A percentile compares a stretch with the other conserved stretches of the same genome.
Evolutionary conservation across 1,284 basidiomycete genomes (phyloP).

Genomic region (Pseudozyma tsukubaensis): DNA sequence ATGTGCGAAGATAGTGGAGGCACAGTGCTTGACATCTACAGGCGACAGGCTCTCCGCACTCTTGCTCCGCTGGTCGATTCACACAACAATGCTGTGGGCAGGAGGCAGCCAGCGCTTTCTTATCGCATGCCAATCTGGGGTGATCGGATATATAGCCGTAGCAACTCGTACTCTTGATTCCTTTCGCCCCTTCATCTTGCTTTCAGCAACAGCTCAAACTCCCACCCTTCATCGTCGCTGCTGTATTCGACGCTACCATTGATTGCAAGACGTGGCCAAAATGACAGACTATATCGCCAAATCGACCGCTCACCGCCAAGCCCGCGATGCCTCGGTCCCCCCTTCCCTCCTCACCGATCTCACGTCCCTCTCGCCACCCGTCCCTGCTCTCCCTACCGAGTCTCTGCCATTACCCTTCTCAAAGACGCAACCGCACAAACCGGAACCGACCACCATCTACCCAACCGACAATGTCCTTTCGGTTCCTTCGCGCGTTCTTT

Average conservation of each 20-base stretch:
- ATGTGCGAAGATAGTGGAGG: not conserved
- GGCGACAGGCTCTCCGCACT: not conserved
- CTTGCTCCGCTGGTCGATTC: not conserved
- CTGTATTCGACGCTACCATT: not conserved
- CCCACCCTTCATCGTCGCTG: too few relatives aligned
- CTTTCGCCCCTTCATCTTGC: not conserved
- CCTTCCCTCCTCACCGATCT: constrained; percentile 26
- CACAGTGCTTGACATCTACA: too few relatives aligned
- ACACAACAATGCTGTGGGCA: not conserved
- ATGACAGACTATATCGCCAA: constrained; percentile 42
- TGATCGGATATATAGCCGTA: constrained; percentile 13
- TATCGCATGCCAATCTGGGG: not conserved
- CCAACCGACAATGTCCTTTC: constrained; percentile 26
- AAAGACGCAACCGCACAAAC: constrained; percentile 26
- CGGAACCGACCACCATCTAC: constrained; percentile 37
- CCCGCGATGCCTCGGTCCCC: constrained; percentile 42
- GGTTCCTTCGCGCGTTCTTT: constrained; percentile 28
- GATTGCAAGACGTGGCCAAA: not conserved
- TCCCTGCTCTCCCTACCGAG: constrained; percentile 31
- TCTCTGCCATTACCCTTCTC: constrained; percentile 31
- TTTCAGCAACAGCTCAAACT: too few relatives aligned
- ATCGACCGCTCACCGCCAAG: constrained; percentile 17
- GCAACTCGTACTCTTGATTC: not conserved
- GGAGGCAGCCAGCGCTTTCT: not conserved
- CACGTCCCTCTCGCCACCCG: constrained; percentile 3